These are phyloP conservation scores for Ophidiomyces ophidiicola DNA, from an alignment of 2,329 filamentous ascomycete species.

Conservation along the genomic window DNA sequence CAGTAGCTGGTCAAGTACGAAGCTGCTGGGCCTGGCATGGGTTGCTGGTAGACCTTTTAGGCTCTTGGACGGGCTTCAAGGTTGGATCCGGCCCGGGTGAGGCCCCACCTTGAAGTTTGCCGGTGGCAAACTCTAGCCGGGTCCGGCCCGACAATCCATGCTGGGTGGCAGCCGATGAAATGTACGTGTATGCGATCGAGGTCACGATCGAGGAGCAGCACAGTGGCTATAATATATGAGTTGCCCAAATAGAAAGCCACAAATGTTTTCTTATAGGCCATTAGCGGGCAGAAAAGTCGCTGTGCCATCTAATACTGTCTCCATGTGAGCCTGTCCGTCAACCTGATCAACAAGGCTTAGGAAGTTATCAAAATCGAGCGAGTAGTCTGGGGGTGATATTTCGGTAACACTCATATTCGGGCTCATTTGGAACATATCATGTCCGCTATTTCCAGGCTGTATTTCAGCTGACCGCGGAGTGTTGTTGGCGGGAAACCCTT, in stretches of 20 bases:
- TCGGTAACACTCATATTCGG: slow-evolving; percentile 1
- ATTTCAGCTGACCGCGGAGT: background rate
- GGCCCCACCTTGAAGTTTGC: too few species aligned
- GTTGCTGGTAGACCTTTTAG: too few species aligned
- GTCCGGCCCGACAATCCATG: too few species aligned
- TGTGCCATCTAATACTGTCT: background rate
- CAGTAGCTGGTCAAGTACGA: too few species aligned
- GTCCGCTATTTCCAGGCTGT: background rate
- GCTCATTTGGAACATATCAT: background rate
- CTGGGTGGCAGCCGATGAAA: too few species aligned
- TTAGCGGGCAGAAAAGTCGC: background rate
- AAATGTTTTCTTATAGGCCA: background rate
- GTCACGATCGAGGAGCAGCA: too few species aligned
- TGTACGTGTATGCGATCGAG: too few species aligned
- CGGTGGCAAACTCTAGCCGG: too few species aligned
- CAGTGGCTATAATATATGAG: too few species aligned
- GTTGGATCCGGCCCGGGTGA: too few species aligned
- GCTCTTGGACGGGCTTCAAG: too few species aligned
- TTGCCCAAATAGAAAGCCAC: background rate
- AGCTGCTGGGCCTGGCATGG: too few species aligned
- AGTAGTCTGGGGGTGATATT: slow-evolving; percentile 11
- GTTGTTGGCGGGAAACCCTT: background rate
- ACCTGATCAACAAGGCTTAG: slow-evolving; percentile 5
- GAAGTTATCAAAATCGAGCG: slow-evolving; percentile 11
- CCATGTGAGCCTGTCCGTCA: background rate